phyloP scores from a whole-genome alignment of 2,329 filamentous ascomycete genomes.

The Aspergillus fructus region DNA sequence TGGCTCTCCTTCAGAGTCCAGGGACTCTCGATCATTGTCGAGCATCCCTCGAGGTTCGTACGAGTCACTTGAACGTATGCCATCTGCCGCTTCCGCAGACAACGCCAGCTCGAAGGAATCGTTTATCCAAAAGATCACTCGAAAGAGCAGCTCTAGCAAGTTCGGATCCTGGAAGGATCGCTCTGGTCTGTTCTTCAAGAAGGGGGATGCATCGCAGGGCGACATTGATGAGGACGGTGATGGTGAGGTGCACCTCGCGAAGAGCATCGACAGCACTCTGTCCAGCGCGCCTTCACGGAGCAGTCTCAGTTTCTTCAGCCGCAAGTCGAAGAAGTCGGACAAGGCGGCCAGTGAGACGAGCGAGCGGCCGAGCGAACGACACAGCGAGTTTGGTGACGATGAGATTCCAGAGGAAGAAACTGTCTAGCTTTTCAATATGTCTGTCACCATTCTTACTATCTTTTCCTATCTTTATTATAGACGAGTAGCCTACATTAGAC shows the following conservation, averaged over 20 bases:
- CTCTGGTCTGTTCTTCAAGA: slow-evolving; percentile 47
- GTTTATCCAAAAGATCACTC: slow-evolving; percentile 53
- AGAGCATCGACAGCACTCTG: slow-evolving; percentile 43
- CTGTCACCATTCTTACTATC: not conserved
- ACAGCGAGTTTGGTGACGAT: slow-evolving; percentile 46
- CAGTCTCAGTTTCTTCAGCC: slow-evolving; percentile 48
- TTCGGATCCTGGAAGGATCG: slow-evolving; percentile 55
- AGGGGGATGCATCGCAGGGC: slow-evolving; percentile 42
- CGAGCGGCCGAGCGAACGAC: slow-evolving; percentile 44
- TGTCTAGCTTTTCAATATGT: not conserved
- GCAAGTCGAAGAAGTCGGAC: slow-evolving; percentile 47
- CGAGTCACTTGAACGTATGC: slow-evolving; percentile 49
- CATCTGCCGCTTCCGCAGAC: slow-evolving; percentile 44
- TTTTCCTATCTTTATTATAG: slow-evolving; percentile 1
- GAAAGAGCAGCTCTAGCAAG: slow-evolving; percentile 52
- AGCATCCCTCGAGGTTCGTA: slow-evolving; percentile 48
- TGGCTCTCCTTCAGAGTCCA: slow-evolving; percentile 45
- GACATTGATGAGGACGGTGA: slow-evolving; percentile 46
- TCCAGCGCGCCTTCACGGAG: slow-evolving; percentile 44
- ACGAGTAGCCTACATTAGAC: not conserved
- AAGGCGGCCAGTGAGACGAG: slow-evolving; percentile 44
- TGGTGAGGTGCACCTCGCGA: slow-evolving; percentile 42
- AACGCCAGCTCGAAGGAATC: slow-evolving; percentile 46
- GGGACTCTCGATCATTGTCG: slow-evolving; percentile 45
- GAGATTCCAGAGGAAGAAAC: slow-evolving; percentile 36